Conservation (phyloP, 306 rosid genomes). For the Styphnolobium japonicum region DNA sequence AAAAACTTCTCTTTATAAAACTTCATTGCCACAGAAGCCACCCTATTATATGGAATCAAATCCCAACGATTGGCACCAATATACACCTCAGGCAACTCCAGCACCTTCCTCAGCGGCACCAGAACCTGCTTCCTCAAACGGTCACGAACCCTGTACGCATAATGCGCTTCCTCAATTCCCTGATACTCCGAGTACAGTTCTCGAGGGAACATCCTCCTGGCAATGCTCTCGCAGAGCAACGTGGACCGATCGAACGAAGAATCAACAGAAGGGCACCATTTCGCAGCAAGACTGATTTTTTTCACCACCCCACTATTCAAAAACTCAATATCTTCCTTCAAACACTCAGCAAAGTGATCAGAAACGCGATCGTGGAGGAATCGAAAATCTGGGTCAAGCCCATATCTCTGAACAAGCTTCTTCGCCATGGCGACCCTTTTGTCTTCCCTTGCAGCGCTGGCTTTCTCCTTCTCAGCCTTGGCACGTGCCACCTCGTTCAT, state of each 20-base stretch:
- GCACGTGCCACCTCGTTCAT: not conserved
- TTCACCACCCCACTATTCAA: constrained; percentile 23
- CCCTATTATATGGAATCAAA: constrained; percentile 54
- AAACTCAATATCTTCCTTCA: constrained; percentile 49
- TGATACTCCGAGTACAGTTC: constrained; percentile 45
- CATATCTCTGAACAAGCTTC: constrained; percentile 47
- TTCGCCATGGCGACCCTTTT: constrained; percentile 51
- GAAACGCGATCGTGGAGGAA: constrained; percentile 50
- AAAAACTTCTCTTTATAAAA: constrained; percentile 44
- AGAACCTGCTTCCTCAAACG: constrained; percentile 63
- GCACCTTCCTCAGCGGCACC: constrained; percentile 56
- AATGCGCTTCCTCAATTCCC: constrained; percentile 64
- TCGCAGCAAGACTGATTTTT: constrained; percentile 61
- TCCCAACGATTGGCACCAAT: constrained; percentile 62
- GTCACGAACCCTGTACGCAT: constrained; percentile 67
- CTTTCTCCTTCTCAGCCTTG: constrained; percentile 34
- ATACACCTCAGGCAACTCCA: constrained; percentile 72
- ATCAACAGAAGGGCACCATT: constrained; percentile 84
- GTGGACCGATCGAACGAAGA: constrained; percentile 62
- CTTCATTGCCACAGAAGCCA: constrained; percentile 68
- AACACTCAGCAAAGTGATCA: constrained; percentile 49
- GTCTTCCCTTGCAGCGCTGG: constrained; percentile 36
- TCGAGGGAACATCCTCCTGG: constrained; percentile 53
- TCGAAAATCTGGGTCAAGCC: constrained; percentile 34
- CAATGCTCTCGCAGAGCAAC: constrained; percentile 61